These are phyloP conservation scores for Lyophyllum atratum DNA, from an alignment of 768 basidiomycete species.

Conservation along the genomic window DNA sequence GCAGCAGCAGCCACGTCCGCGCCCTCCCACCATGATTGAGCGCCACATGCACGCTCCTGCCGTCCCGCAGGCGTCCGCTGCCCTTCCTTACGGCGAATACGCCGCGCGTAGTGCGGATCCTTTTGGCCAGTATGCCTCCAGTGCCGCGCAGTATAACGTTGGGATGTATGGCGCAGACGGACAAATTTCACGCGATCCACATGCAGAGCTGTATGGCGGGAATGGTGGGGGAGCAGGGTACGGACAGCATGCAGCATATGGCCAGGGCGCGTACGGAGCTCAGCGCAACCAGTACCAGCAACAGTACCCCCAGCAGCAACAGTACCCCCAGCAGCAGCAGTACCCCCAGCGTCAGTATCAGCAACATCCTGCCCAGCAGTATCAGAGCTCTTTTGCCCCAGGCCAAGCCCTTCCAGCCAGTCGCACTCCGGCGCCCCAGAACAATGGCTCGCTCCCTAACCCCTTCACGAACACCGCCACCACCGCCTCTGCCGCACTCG, in stretches of 20 bases:
- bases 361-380: neutral
- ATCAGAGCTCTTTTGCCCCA: slow-evolving; percentile 9
- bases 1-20: slow-evolving; percentile 20
- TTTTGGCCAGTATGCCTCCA: slow-evolving; percentile 16
- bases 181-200: slow-evolving; percentile 18
- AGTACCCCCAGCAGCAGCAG: slow-evolving; percentile 10
- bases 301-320: slow-evolving; percentile 8
- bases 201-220: slow-evolving; percentile 14
- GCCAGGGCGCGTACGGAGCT: slow-evolving; percentile 11
- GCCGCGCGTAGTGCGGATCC: slow-evolving; percentile 11
- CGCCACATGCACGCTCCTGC: slow-evolving; percentile 23
- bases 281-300: slow-evolving; percentile 16
- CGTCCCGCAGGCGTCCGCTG: slow-evolving; percentile 14
- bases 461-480: slow-evolving; percentile 9
- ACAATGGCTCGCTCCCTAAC: slow-evolving; percentile 4
- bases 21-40: slow-evolving; percentile 34
- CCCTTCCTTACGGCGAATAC: slow-evolving; percentile 15
- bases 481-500: slow-evolving; percentile 7
- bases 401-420: neutral
- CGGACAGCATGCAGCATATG: slow-evolving; percentile 13
- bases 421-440: neutral
- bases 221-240: slow-evolving; percentile 7
- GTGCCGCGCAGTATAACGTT: slow-evolving; percentile 17
- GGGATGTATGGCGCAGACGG: slow-evolving; percentile 20
- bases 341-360: slow-evolving; percentile 9